Evolutionary conservation across 768 basidiomycete species (phyloP), one percentile per base, ranked within the genome.

Genomic region (Tylopilus subfusipes): DNA sequence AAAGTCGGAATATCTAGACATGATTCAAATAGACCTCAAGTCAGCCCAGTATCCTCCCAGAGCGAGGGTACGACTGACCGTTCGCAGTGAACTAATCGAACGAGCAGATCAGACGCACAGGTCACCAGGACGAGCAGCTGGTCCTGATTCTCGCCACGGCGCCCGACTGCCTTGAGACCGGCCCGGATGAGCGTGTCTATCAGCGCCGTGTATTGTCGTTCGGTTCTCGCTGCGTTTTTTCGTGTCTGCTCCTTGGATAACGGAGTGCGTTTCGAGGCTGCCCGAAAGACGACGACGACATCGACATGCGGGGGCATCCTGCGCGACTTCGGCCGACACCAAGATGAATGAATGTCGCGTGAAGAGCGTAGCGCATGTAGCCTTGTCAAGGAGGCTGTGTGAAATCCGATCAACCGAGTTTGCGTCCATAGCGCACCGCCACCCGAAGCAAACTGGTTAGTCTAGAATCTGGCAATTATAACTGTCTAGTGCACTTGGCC

Each of bases 101-200:
- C 65, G 19, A 97, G 72, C 46, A 83, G 78, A 33, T 75, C 74
- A 39, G 79, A 74, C 0, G 87, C 83, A 57, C 90, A 92, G 10
- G 77, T 76, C 12, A 97, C 82, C 54, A 97, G 83, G 7, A 96
- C 73, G 6, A 94, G 73, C 8, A 94, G 68, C 59, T 93, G 84
- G 2, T 87, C 88, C 47, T 88, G 73, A 11, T 79, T 78, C 63
- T 88, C 86, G n/a, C 92, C 92, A 22, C 85, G 76, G 55, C 89
- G 76, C 11, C 88, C 89, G 1, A 88, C 86, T 0, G 84, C 88
- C 46, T 79, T 79, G 44, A 94, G 71, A 3, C 86, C 86, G 3
- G 82, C 83, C 16, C 76, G 72, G 16, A 74, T 80, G 19, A 95
- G 79, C 0, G 78, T 78, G 19, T 81, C 73, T 19, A 90, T 73